Conservation (phyloP, 495 filamentous ascomycete species). For the Gamarada debralockiae region DNA sequence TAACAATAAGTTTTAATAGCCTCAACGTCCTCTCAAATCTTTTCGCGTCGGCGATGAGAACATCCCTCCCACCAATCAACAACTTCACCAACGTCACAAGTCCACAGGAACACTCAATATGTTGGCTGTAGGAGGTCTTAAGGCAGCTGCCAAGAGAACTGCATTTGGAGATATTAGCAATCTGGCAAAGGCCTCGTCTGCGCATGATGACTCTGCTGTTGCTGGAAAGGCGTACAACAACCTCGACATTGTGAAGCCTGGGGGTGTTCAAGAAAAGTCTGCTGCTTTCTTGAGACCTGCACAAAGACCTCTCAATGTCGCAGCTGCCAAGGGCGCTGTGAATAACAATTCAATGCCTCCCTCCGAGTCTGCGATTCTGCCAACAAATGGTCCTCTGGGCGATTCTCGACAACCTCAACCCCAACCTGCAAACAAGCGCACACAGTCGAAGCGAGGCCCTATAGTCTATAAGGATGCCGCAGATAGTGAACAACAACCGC, state of each 20-base stretch:
- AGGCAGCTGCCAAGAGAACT: slow-evolving; percentile 66
- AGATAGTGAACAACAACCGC: slow-evolving; percentile 16
- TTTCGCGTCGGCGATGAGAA: slow-evolving; percentile 76
- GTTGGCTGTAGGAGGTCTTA: slow-evolving; percentile 51
- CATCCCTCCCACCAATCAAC: slow-evolving; percentile 49
- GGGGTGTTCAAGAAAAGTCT: slow-evolving; percentile 29
- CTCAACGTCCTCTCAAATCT: slow-evolving; percentile 62
- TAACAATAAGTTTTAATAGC: slow-evolving; percentile 42
- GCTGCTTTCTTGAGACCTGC: slow-evolving; percentile 56
- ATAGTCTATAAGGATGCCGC: slow-evolving; percentile 61
- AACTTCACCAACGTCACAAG: slow-evolving; percentile 76
- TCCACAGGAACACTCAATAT: slow-evolving; percentile 65
- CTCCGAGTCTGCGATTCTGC: neutral
- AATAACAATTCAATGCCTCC: slow-evolving; percentile 33
- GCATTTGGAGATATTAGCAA: slow-evolving; percentile 82
- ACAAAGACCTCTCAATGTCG: slow-evolving; percentile 55
- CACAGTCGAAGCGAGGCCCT: slow-evolving; percentile 55
- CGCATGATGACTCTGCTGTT: slow-evolving; percentile 48
- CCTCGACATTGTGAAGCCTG: slow-evolving; percentile 18
- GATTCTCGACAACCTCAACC: neutral
- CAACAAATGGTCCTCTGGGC: neutral
- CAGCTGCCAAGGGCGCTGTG: slow-evolving; percentile 36
- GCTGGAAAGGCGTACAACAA: slow-evolving; percentile 39
- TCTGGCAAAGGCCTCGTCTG: slow-evolving; percentile 43
- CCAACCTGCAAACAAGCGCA: slow-evolving; percentile 38